phyloP scores from a whole-genome alignment of 139 green algal genomes.

The Yamagishiella unicocca region DNA sequence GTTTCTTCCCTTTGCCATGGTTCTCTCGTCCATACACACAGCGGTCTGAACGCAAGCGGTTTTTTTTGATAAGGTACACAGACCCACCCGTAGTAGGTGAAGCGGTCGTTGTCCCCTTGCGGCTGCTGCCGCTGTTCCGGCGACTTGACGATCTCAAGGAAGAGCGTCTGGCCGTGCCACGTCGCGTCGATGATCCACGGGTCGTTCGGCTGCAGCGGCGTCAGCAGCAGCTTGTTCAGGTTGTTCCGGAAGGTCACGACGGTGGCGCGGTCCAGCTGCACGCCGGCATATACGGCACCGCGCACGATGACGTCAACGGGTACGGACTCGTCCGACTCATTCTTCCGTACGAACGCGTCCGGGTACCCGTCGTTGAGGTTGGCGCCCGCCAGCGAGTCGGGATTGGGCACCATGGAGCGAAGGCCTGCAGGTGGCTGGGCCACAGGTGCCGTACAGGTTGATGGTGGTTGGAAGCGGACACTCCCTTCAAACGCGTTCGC shows the following conservation, averaged over 20 bases:
- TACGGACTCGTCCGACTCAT: conserved; percentile 34
- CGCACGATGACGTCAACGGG: conserved; percentile 23
- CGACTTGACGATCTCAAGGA: conserved; percentile 43
- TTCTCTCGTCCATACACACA: too few species aligned
- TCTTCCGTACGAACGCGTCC: conserved; percentile 18
- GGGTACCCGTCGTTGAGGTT: conserved; percentile 45
- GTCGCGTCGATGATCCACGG: conserved; percentile 43
- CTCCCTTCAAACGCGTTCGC: not conserved
- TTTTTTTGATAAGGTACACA: not conserved
- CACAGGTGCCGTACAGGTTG: not conserved
- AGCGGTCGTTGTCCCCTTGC: conserved; percentile 42
- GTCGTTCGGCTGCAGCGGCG: conserved; percentile 34
- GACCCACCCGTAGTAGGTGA: conserved; percentile 61
- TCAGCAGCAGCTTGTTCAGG: conserved; percentile 52
- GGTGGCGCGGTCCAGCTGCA: not conserved
- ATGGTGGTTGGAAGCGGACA: not conserved
- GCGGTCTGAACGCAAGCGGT: not conserved
- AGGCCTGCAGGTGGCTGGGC: not conserved
- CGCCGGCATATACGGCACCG: not conserved
- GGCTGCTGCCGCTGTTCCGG: not conserved
- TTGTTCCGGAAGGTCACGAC: conserved; percentile 50
- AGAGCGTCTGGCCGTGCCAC: not conserved
- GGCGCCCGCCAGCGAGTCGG: not conserved
- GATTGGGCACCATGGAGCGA: not conserved
- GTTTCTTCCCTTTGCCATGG: too few species aligned